Percentiles rank a stretch among this genome's conserved stretches.
Evolutionary conservation across 2,329 filamentous ascomycete genomes (phyloP).

Genomic region (Didymellaceae sp.): DNA sequence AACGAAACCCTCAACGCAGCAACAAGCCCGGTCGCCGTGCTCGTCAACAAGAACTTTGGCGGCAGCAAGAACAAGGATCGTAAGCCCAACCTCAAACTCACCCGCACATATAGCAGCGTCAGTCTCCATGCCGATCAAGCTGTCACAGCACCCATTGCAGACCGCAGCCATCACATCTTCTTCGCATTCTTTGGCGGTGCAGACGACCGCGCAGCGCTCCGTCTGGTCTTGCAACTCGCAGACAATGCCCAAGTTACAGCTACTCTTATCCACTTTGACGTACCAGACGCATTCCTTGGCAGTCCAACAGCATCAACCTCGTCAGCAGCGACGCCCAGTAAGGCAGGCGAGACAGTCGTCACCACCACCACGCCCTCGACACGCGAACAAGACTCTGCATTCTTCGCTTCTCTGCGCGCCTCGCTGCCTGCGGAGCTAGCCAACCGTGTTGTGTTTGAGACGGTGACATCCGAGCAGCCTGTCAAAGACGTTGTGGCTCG

Average conservation of each 20-base stretch:
- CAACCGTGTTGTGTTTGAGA: constrained; percentile 65
- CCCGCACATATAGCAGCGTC: constrained; percentile 40
- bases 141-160: constrained; percentile 62
- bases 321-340: constrained; percentile 17
- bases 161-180: constrained; percentile 82
- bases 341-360: constrained; percentile 22
- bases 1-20: constrained; percentile 68
- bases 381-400: constrained; percentile 57
- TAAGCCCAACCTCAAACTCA: constrained; percentile 31
- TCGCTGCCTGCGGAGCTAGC: constrained; percentile 61
- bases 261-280: constrained; percentile 70
- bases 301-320: constrained; percentile 10
- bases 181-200: constrained; percentile 83
- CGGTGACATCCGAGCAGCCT: constrained; percentile 42
- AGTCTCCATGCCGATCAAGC: constrained; percentile 64
- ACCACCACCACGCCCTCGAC: constrained; percentile 13
- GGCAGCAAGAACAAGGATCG: constrained; percentile 51
- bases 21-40: constrained; percentile 73
- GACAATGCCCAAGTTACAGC: constrained; percentile 80
- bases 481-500: constrained; percentile 58
- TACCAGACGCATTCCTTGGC: constrained; percentile 31
- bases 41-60: constrained; percentile 76
- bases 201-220: constrained; percentile 81
- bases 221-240: constrained; percentile 82
- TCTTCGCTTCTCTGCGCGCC: constrained; percentile 64